Base-by-base conservation (phyloP, 1,139 yeast species). In the Blastobotrys niveus region DNA sequence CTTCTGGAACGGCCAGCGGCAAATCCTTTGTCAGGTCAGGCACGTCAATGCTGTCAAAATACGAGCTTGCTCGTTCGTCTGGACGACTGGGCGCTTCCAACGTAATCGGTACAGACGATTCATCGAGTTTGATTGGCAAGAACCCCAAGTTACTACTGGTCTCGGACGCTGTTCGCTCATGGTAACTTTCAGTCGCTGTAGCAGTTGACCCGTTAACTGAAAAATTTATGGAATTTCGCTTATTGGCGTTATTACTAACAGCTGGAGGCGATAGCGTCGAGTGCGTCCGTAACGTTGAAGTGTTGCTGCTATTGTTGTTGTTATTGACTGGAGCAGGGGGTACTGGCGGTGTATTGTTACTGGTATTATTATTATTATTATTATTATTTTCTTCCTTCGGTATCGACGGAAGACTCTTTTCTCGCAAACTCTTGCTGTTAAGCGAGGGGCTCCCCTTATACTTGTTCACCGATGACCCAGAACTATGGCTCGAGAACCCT, bases 361-460 rank as follows among this genome's bases (percentile, higher is more conserved):
- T 14, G 6, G 22, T 17, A n/a, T 18, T 32, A 22, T 34, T 34
- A 5, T 7, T 21, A 34, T 34, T 34, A 18, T n/a, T 34, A 17
- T 17, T 34, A 8, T n/a, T n/a, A 10, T 34, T 34, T 24, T 14
- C 42, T 10, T 43, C 47, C 9, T 22, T 39, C 4, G 63, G 61
- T 15, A 60, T 51, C 4, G 62, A 54, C 7, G 64, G 64, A 31
- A 60, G 50, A 17, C 53, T 46, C 46, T 60, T 60, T 35, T 60
- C 62, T 4, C 38, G 25, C 17, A 38, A n/a, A n/a, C 19, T 26
- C 19, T 40, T 40, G 17, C 19, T 19, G 5, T 21, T 9, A n/a
- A 40, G 25, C 9, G 42, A 39, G 2, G 41, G 41, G 14, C 31
- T 20, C 17, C 24, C 42, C 31, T 39, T 31, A 15, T 18, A 31